phyloP scores from a whole-genome alignment of 2,329 filamentous ascomycete genomes.

The Colletotrichum camelliae region DNA sequence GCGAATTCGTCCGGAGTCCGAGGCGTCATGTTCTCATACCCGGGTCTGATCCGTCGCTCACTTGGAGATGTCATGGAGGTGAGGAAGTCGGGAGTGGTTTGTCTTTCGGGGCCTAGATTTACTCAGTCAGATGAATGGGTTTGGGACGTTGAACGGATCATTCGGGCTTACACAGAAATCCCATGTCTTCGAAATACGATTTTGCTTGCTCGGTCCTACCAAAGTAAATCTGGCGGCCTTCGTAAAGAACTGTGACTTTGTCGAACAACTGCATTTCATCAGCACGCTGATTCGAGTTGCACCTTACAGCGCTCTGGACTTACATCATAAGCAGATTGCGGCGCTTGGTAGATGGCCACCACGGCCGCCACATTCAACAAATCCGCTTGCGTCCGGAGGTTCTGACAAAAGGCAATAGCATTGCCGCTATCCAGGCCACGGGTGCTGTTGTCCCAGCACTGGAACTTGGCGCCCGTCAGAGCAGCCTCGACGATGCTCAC shows the following conservation, averaged over 20 bases:
- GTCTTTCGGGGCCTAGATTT: constrained; percentile 33
- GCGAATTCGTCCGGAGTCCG: constrained; percentile 64
- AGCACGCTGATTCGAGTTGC: not conserved
- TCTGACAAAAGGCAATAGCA: constrained; percentile 59
- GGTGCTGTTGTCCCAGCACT: constrained; percentile 37
- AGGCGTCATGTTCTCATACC: constrained; percentile 55
- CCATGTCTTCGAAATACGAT: constrained; percentile 63
- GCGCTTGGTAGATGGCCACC: constrained; percentile 26
- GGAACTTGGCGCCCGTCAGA: constrained; percentile 24
- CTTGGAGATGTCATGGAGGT: constrained; percentile 71
- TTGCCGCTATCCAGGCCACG: constrained; percentile 46
- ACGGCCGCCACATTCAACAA: constrained; percentile 18
- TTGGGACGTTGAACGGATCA: no score
- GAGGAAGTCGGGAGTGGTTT: constrained; percentile 75
- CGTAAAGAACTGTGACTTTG: constrained; percentile 67
- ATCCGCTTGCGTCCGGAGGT: constrained; percentile 50
- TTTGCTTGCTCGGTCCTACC: constrained; percentile 63
- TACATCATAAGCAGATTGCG: constrained; percentile 25
- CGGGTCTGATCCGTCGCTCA: constrained; percentile 65
- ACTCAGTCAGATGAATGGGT: not conserved
- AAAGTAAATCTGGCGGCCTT: constrained; percentile 72
- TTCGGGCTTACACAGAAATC: constrained; percentile 48
- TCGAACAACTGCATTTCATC: constrained; percentile 54
- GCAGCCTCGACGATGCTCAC: constrained; percentile 33
- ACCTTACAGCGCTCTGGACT: not conserved